These are phyloP conservation scores for Venturiaceae sp. DNA, from an alignment of 2,329 filamentous ascomycete species.

Conservation along the genomic window DNA sequence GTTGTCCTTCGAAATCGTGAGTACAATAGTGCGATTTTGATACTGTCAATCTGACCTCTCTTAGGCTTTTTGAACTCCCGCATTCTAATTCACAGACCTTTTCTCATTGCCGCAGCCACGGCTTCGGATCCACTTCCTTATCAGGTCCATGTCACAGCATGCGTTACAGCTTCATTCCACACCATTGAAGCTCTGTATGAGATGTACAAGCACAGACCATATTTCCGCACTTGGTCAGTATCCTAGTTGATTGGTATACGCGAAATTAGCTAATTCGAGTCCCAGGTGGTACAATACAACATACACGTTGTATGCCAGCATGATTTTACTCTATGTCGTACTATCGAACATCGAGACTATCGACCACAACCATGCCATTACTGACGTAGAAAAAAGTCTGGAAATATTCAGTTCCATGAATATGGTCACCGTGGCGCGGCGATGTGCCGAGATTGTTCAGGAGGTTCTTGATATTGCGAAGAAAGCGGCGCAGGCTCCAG, in stretches of 20 bases:
- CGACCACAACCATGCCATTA: conserved; percentile 9
- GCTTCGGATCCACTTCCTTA: conserved; percentile 2
- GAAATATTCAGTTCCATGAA: conserved; percentile 22
- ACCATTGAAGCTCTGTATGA: conserved; percentile 13
- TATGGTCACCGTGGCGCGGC: conserved; percentile 20
- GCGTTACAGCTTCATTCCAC: conserved; percentile 17
- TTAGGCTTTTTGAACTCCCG: conserved; percentile 19
- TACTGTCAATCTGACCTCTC: neutral
- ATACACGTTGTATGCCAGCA: conserved; percentile 22
- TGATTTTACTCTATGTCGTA: conserved; percentile 22
- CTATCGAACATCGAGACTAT: conserved; percentile 14
- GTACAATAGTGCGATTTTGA: neutral
- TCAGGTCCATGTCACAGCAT: conserved; percentile 16
- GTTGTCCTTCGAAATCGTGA: conserved; percentile 17
- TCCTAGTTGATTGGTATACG: neutral
- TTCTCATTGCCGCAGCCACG: conserved; percentile 15
- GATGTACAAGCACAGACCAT: conserved; percentile 19
- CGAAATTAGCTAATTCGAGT: neutral
- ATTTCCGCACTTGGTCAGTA: conserved; percentile 19
- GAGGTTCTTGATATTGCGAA: conserved; percentile 15
- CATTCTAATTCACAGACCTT: conserved; percentile 20
- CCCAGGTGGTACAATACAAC: conserved; percentile 22
- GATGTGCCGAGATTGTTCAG: conserved; percentile 20
- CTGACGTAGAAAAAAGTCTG: conserved; percentile 20
- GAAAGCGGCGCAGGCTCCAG: neutral